Evolutionary conservation across 1,139 yeast species (phyloP).

Genomic region (Saccharomyces hybrid): DNA sequence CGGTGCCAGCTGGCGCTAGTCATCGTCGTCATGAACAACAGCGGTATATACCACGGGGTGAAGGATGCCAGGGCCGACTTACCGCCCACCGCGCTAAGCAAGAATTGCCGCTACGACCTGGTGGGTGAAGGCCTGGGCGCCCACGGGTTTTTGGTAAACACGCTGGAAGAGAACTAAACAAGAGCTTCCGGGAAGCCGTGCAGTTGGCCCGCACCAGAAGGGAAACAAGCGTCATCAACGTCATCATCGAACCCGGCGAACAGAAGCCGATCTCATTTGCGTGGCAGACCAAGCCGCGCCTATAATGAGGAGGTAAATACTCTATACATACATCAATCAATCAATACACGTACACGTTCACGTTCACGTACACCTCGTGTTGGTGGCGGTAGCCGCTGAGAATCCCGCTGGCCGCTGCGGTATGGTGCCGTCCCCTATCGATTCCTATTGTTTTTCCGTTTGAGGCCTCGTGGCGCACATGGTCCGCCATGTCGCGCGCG

Average conservation of each 20-base stretch:
- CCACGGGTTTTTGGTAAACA: constrained; percentile 41
- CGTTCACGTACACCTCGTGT: too few relatives aligned
- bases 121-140: constrained; percentile 51
- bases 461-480: background rate
- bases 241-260: constrained; percentile 50
- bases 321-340: too few relatives aligned
- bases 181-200: constrained; percentile 38
- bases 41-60: constrained; percentile 60
- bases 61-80: constrained; percentile 33
- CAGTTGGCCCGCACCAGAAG: constrained; percentile 25
- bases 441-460: background rate
- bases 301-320: constrained; percentile 1
- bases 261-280: constrained; percentile 50
- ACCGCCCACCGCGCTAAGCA: constrained; percentile 52
- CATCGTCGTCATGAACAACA: constrained; percentile 57
- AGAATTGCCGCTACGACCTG: constrained; percentile 47
- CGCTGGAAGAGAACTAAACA: constrained; percentile 36
- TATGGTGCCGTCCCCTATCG: background rate
- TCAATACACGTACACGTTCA: background rate
- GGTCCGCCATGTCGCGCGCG: background rate
- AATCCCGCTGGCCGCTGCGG: background rate
- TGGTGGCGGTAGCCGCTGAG: too few relatives aligned
- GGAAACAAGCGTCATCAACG: constrained; percentile 44
- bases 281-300: constrained; percentile 40
- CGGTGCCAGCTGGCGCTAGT: constrained; percentile 45